phyloP scores from a whole-genome alignment of 345 rosid species.

The Eucalyptus decipiens region DNA sequence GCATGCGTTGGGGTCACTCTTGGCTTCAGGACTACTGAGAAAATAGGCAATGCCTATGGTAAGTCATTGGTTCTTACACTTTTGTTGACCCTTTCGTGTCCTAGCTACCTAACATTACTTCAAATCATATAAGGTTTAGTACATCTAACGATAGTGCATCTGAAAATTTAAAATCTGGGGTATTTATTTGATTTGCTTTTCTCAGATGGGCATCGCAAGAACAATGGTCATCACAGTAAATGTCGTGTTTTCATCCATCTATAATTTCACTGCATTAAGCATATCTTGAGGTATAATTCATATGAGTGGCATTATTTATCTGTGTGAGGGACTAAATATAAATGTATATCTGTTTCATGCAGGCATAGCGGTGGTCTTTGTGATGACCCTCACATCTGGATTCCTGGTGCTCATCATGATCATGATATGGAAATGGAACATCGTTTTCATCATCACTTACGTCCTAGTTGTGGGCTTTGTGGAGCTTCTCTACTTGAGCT shows the following conservation, averaged over 20 bases:
- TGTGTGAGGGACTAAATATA: background rate
- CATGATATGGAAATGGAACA: constrained; percentile 37
- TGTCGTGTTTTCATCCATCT: background rate
- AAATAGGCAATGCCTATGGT: constrained; percentile 59
- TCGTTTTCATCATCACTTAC: constrained; percentile 15
- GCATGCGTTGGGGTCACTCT: constrained; percentile 33
- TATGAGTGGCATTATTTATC: background rate
- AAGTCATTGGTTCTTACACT: background rate
- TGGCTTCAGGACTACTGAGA: constrained; percentile 24
- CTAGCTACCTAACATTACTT: background rate
- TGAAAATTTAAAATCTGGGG: background rate
- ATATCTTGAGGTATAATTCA: background rate
- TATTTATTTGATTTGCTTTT: background rate
- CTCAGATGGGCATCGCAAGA: background rate
- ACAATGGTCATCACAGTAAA: background rate
- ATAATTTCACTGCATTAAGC: background rate
- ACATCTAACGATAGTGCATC: background rate
- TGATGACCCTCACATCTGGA: constrained; percentile 26
- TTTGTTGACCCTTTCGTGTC: background rate
- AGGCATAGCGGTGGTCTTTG: constrained; percentile 43
- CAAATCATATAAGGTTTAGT: too few relatives aligned
- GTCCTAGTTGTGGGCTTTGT: constrained; percentile 2
- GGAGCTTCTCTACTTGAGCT: constrained; percentile 23
- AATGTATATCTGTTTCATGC: background rate
- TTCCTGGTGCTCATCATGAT: constrained; percentile 38